Base-by-base conservation (phyloP, 495 filamentous ascomycete genomes). In the Aspergillus nidulans region DNA sequence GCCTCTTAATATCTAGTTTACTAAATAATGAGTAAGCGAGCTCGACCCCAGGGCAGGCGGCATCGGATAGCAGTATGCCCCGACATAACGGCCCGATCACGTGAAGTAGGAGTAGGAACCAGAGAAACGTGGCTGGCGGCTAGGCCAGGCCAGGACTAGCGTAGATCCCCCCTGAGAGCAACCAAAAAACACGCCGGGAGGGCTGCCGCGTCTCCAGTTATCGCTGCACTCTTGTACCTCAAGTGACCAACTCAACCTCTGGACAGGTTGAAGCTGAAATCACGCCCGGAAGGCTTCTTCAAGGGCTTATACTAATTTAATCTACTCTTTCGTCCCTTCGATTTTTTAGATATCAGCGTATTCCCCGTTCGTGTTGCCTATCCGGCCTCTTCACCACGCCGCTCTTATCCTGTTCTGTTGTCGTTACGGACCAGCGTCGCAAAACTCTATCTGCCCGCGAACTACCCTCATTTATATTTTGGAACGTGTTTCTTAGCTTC, bases 141-240 rank as follows among this genome's bases (percentile, higher is more conserved):
- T 49, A 56, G 12, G 28, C 53, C 38, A 32, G 15, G 12, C 4
- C 4, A 16, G 26, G 53, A 43, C 45, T 56, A 56, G 53, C 45
- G 53, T 23, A 7, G 18, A 18, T 18, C n/a, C 3, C 43, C 53
- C 53, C 53, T 47, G 46, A 47, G 44, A 49, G 53, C 7, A 56
- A 56, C 53, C 53, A 56, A 18, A 49, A 49, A 56, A 56, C 53
- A 56, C 53, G 53, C 45, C 30, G 23, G 28, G 41, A 43, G 24
- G n/a, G 34, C 49, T 15, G 34, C 45, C 45, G 49, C 49, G 49
- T 52, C 49, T 51, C 48, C 23, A 19, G 20, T 18, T 23, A 36
- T 12, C 40, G 18, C 39, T n/a, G 30, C 30, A 23, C 30, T 12
- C 20, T 20, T 16, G 26, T 6, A 26, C 45, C n/a, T 18, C 36